Evolutionary conservation across 371 early-diverging fungal genomes (phyloP), one percentile per base, ranked within the genome.

Genomic region (Zychaea mexicana): DNA sequence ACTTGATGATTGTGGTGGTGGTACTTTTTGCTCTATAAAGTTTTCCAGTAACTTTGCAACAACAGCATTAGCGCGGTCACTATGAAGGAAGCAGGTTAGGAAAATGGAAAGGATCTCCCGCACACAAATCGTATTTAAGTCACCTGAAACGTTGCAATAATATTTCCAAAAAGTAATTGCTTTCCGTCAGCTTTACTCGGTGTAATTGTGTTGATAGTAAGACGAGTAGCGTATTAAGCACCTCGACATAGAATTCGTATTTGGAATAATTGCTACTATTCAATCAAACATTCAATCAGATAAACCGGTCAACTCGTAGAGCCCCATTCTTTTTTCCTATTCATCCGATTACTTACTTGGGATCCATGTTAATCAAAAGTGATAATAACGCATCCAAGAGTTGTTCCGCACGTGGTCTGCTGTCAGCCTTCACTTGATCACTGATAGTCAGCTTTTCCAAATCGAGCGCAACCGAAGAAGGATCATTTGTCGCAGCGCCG

Each of bases 231-330:
- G 83, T 74, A 60, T 91, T 91, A 12, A 90, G 67, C 0, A 81
- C 68, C 68, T 92, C 91, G 15, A 85, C 69, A 69, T 92, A 92
- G 67, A 90, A 89, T 54, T 91, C 90, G 57, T 92, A 88, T 17
- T 81, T 78, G 1, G 85, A 78, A 30, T 80, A 76, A 17, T 76
- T 85, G 17, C 77, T 61, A 46, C 90, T 90, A 72, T 42, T 15
- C 13, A 42, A 42, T 12, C 13, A 8, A 46, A 45, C n/a, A n/a
- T n/a, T n/a, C n/a, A n/a, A 22, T 22, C 15, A 19, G 55, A 21
- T 22, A 30, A 13, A n/a, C n/a, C n/a, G n/a, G n/a, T n/a, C 17
- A 22, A 54, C 56, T 42, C 42, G 0, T 12, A 42, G 15, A 42
- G 4, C 4, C 42, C 42, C 6, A 30, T 21, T 24, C 17, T 19